These are phyloP conservation scores for Panaeolus papilionaceus DNA, from an alignment of 768 basidiomycete genomes.

Conservation along the genomic window DNA sequence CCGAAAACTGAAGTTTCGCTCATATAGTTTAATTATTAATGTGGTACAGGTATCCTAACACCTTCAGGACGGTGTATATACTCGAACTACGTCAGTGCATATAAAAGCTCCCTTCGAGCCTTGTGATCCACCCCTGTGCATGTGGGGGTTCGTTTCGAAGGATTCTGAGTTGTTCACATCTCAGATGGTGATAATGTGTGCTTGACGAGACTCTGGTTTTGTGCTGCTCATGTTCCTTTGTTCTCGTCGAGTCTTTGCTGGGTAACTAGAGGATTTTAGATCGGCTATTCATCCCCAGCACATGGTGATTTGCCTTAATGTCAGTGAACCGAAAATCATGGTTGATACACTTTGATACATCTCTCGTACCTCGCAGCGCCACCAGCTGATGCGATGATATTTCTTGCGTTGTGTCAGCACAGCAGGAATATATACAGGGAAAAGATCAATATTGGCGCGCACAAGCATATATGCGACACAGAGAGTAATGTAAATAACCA, in stretches of 20 bases:
- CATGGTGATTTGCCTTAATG: background rate
- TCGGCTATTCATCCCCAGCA: too few species aligned
- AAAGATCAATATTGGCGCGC: conserved; percentile 6
- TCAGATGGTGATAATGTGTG: background rate
- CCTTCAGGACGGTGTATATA: background rate
- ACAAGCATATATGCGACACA: background rate
- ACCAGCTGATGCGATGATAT: conserved; percentile 1
- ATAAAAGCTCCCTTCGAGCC: conserved; percentile 1
- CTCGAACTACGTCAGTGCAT: background rate
- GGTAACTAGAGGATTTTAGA: too few species aligned
- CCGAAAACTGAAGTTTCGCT: conserved; percentile 5
- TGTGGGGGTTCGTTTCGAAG: conserved; percentile 6
- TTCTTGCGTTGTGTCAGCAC: background rate
- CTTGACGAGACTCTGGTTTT: background rate
- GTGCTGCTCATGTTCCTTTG: background rate
- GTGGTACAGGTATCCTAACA: background rate
- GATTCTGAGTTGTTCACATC: background rate
- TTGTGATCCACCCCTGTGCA: background rate
- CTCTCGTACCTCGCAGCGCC: conserved; percentile 1
- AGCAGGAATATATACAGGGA: background rate
- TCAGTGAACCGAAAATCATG: background rate
- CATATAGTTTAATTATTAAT: conserved; percentile 10
- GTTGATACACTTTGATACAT: background rate
- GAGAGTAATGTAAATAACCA: conserved; percentile 18
- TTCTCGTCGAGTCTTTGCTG: too few species aligned